Evolutionary conservation across 2,329 filamentous ascomycete species (phyloP).

Genomic region (Ophiostoma novo-ulmi): DNA sequence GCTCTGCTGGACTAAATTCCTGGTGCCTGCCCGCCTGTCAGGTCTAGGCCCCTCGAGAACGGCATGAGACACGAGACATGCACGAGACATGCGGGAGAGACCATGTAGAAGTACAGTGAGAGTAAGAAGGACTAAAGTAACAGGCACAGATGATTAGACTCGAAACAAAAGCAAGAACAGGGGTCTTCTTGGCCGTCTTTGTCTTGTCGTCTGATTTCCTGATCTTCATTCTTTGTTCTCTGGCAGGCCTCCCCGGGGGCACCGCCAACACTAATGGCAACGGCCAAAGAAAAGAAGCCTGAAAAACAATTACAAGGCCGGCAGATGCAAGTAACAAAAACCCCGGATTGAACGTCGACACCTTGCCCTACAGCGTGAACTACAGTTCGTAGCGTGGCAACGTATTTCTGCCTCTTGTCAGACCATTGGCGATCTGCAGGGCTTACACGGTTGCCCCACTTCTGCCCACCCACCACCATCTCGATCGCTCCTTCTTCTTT

Average conservation of each 20-base stretch:
- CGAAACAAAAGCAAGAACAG: not conserved
- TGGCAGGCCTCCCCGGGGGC: not conserved
- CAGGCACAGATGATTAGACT: not conserved
- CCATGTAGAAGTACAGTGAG: not conserved
- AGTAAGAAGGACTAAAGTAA: not conserved
- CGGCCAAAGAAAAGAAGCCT: not conserved
- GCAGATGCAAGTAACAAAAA: not conserved
- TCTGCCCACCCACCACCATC: slow-evolving; percentile 19
- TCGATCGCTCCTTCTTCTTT: slow-evolving; percentile 11
- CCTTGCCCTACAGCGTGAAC: too few relatives aligned
- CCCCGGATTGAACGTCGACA: not conserved
- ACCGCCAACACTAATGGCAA: not conserved
- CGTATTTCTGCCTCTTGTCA: not conserved
- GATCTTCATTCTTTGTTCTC: not conserved
- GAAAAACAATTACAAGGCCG: not conserved
- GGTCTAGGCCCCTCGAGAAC: not conserved
- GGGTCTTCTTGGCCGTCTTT: not conserved
- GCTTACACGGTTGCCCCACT: slow-evolving; percentile 24
- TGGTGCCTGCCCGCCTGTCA: not conserved
- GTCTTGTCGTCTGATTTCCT: not conserved
- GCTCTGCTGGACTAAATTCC: not conserved
- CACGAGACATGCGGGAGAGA: not conserved
- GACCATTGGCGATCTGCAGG: slow-evolving; percentile 20
- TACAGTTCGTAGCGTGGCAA: not conserved
- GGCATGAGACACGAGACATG: slow-evolving; percentile 2